Evolutionary conservation across 2,329 filamentous ascomycete species (phyloP).

Genomic region (Boeremia lycopersici): DNA sequence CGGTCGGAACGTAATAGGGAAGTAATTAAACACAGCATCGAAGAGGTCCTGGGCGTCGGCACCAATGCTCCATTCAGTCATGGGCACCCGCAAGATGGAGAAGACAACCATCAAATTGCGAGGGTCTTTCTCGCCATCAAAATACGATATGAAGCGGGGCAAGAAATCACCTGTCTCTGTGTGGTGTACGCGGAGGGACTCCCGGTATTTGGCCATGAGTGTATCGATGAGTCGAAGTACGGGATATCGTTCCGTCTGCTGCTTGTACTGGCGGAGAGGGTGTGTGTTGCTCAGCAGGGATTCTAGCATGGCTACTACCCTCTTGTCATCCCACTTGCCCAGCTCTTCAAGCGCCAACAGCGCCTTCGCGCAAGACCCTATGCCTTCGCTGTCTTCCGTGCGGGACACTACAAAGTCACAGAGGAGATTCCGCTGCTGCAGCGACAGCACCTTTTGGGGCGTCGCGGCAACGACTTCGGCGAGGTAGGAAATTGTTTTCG

Average conservation of each 20-base stretch:
- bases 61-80: constrained; percentile 70
- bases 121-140: constrained; percentile 72
- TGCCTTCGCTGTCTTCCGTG: constrained; percentile 59
- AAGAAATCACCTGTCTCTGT: constrained; percentile 60
- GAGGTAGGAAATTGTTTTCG: constrained; percentile 62
- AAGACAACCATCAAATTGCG: constrained; percentile 74
- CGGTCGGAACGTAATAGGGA: constrained; percentile 72
- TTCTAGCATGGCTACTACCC: constrained; percentile 60
- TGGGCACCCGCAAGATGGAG: constrained; percentile 68
- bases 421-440: constrained; percentile 65
- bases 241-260: constrained; percentile 66
- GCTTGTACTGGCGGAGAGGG: constrained; percentile 65
- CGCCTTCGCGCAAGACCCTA: constrained; percentile 64
- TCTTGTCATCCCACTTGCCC: constrained; percentile 64
- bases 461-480: constrained; percentile 58
- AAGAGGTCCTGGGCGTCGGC: constrained; percentile 64
- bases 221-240: constrained; percentile 66
- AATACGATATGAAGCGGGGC: constrained; percentile 66
- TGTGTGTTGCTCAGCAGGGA: constrained; percentile 60
- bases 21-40: constrained; percentile 74
- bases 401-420: constrained; percentile 69
- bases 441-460: constrained; percentile 60
- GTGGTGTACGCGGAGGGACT: constrained; percentile 55
- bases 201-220: constrained; percentile 64
- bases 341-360: constrained; percentile 64